Conservation (phyloP, 2,329 filamentous ascomycete species). For the Septoria petroselini region DNA sequence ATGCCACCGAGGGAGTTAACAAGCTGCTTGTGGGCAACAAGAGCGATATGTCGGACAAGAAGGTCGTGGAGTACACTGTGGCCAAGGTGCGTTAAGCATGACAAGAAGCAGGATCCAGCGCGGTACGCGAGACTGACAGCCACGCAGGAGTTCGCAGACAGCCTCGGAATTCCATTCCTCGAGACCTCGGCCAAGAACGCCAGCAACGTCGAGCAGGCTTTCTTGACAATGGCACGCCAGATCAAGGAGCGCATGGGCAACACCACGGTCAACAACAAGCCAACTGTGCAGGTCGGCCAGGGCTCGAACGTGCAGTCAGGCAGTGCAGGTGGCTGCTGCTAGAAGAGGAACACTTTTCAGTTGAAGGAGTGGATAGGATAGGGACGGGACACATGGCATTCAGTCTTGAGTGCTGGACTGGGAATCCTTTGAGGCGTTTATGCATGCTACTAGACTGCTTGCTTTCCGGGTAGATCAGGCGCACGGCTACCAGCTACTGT, state of each 20-base stretch:
- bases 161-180: constrained; percentile 96
- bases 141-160: constrained; percentile 91
- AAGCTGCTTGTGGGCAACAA: constrained; percentile 99
- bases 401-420: constrained; percentile 18
- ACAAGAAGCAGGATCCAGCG: not conserved
- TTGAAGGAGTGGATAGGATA: constrained; percentile 13
- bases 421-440: constrained; percentile 22
- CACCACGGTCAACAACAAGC: constrained; percentile 96
- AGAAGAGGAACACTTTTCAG: constrained; percentile 38
- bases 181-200: constrained; percentile 99
- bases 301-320: constrained; percentile 90
- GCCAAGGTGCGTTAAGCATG: constrained; percentile 73
- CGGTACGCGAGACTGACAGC: constrained; percentile 22
- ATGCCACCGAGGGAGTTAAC: constrained; percentile 98
- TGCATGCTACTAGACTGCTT: constrained; percentile 29
- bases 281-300: constrained; percentile 90
- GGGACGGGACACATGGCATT: constrained; percentile 18
- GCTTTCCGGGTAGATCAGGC: constrained; percentile 26
- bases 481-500: constrained; percentile 19
- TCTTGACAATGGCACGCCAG: constrained; percentile 99
- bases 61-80: constrained; percentile 98
- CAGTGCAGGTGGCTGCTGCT: constrained; percentile 86
- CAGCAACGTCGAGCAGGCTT: constrained; percentile 98
- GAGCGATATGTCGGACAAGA: constrained; percentile 99
- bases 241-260: constrained; percentile 99